phyloP scores from a whole-genome alignment of 768 basidiomycete genomes.

The Tulasnella sp. region DNA sequence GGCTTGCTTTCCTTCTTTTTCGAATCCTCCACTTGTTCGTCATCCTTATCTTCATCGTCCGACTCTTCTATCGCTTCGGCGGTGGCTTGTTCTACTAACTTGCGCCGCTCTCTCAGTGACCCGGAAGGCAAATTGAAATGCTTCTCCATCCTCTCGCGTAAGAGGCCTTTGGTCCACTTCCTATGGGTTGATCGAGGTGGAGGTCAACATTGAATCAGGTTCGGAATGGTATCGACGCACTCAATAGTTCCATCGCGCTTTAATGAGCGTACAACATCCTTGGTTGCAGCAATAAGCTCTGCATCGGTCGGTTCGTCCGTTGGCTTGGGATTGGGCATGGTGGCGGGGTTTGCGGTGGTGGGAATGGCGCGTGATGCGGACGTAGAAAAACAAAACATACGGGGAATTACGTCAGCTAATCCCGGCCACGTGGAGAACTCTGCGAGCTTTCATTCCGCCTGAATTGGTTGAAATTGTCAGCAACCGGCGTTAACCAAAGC shows the following conservation, averaged over 20 bases:
- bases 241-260: conserved; percentile 8
- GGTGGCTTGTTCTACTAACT: conserved; percentile 11
- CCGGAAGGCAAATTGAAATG: conserved; percentile 27
- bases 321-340: not conserved
- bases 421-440: not conserved
- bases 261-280: not conserved
- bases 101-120: conserved; percentile 11
- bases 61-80: not conserved
- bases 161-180: conserved; percentile 22
- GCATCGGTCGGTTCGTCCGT: conserved; percentile 17
- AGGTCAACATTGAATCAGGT: not conserved
- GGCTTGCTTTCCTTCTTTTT: not conserved
- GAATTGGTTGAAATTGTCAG: not conserved
- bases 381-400: not conserved
- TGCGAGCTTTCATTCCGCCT: conserved; percentile 1
- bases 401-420: not conserved
- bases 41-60: conserved; percentile 22
- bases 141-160: conserved; percentile 17
- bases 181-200: not conserved
- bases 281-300: not conserved
- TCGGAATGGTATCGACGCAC: not conserved
- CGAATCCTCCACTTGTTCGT: not conserved
- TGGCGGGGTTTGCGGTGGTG: conserved; percentile 16
- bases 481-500: not conserved
- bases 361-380: not conserved